Evolutionary conservation across 2,329 filamentous ascomycete genomes (phyloP).

Genomic region (Nemania sp.): DNA sequence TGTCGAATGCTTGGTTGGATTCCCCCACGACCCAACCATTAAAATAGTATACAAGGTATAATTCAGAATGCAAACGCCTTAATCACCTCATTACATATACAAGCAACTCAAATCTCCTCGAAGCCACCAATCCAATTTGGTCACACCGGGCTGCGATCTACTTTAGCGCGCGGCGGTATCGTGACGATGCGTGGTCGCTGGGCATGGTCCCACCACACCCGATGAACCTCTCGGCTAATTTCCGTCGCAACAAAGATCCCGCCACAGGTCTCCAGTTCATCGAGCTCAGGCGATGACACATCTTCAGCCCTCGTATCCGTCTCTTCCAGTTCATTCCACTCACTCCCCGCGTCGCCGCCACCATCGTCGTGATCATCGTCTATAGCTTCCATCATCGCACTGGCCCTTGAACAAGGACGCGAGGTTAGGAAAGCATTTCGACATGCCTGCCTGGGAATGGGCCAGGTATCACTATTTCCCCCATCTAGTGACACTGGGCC

Average conservation of each 20-base stretch:
- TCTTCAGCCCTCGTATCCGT: neutral
- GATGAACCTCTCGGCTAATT: conserved; percentile 9
- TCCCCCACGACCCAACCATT: neutral
- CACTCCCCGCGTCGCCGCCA: no score
- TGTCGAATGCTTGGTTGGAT: neutral
- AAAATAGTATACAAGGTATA: conserved; percentile 16
- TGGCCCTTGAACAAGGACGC: neutral
- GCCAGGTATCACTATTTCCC: conserved; percentile 1
- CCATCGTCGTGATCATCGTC: neutral
- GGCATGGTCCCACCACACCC: neutral
- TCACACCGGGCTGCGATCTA: neutral
- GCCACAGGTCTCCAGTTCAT: neutral
- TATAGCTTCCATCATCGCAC: neutral
- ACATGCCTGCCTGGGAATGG: neutral
- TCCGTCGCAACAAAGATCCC: conserved; percentile 21
- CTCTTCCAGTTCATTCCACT: conserved; percentile 20
- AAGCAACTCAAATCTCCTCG: neutral
- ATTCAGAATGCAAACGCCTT: neutral
- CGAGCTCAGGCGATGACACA: neutral
- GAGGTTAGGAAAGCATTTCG: conserved; percentile 1
- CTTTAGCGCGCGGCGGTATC: conserved; percentile 18
- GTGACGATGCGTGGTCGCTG: conserved; percentile 19
- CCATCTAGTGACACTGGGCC: neutral
- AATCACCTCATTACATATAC: conserved; percentile 3
- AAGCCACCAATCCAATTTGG: neutral